These are phyloP conservation scores for Lipomyces oligophaga DNA, from an alignment of 805 yeast genomes.

Conservation along the genomic window DNA sequence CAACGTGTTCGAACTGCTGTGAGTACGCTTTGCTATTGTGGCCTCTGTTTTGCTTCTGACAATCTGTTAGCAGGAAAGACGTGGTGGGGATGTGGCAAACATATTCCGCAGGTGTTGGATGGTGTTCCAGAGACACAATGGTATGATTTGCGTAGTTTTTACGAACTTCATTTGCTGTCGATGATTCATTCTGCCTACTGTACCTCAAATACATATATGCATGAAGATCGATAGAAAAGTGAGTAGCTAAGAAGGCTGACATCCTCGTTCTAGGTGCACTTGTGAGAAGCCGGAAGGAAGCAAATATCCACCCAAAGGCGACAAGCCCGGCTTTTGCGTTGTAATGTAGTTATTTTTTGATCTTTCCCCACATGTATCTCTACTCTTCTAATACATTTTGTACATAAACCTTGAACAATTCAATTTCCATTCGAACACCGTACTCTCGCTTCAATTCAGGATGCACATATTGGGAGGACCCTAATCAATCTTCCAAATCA, in stretches of 20 bases:
- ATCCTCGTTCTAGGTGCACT: constrained; percentile 32
- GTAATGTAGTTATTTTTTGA: too few species aligned
- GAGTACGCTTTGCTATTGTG: constrained; percentile 3
- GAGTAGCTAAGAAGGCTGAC: too few species aligned
- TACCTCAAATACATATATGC: too few species aligned
- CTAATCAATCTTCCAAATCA: too few species aligned
- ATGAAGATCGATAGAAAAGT: too few species aligned
- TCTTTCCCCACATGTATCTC: too few species aligned
- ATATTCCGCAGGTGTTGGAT: constrained; percentile 34
- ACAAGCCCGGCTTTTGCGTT: constrained; percentile 13
- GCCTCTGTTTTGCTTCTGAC: not conserved
- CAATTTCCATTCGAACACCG: too few species aligned
- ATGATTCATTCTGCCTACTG: too few species aligned
- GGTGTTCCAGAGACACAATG: constrained; percentile 30
- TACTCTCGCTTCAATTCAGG: too few species aligned
- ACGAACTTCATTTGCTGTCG: not conserved
- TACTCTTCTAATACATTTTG: too few species aligned
- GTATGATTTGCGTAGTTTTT: constrained; percentile 8
- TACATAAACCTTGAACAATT: too few species aligned
- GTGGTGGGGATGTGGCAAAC: constrained; percentile 36
- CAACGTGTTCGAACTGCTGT: constrained; percentile 21
- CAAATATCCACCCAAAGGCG: constrained; percentile 30
- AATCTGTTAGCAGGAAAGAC: constrained; percentile 28
- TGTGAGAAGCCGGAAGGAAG: constrained; percentile 29
- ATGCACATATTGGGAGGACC: too few species aligned